Percentiles rank a stretch among this genome's conserved stretches.
Conservation (phyloP, 768 basidiomycete species). For the Ramaria sp. region DNA sequence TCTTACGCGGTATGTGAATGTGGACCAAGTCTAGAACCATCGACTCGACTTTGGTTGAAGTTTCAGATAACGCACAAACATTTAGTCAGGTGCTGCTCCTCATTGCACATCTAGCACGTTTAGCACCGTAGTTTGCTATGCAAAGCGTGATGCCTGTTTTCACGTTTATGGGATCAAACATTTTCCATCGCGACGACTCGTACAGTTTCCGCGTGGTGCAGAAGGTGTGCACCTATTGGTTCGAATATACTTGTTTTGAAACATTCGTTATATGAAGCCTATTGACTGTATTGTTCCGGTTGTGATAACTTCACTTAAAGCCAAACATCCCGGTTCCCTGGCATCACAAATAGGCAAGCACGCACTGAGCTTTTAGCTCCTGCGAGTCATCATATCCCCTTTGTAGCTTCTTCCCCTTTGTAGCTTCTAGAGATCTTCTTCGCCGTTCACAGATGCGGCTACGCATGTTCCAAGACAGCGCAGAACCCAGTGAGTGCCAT, state of each 20-base stretch:
- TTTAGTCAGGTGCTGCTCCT: conserved; percentile 87
- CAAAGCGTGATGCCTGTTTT: conserved; percentile 97
- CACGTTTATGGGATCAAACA: conserved; percentile 98
- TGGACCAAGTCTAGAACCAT: background rate
- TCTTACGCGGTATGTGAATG: conserved; percentile 54
- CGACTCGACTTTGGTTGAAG: conserved; percentile 26
- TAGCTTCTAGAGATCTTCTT: conserved; percentile 64
- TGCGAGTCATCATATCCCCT: background rate
- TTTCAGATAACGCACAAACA: conserved; percentile 85
- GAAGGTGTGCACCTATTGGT: conserved; percentile 41
- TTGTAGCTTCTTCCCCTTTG: too few species aligned
- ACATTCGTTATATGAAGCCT: conserved; percentile 39
- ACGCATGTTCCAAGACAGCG: conserved; percentile 90
- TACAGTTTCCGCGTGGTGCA: conserved; percentile 95
- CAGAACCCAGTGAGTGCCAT: conserved; percentile 59
- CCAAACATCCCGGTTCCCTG: conserved; percentile 38
- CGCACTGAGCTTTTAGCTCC: background rate
- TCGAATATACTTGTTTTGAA: background rate
- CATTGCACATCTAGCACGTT: conserved; percentile 70
- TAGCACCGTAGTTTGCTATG: conserved; percentile 84
- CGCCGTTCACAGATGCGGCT: conserved; percentile 88
- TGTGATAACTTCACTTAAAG: conserved; percentile 71
- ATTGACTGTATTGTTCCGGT: conserved; percentile 91
- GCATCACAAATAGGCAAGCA: conserved; percentile 45
- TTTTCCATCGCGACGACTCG: conserved; percentile 92